phyloP scores from a whole-genome alignment of 2,329 filamentous ascomycete species.

The Celoporthe dispersa region DNA sequence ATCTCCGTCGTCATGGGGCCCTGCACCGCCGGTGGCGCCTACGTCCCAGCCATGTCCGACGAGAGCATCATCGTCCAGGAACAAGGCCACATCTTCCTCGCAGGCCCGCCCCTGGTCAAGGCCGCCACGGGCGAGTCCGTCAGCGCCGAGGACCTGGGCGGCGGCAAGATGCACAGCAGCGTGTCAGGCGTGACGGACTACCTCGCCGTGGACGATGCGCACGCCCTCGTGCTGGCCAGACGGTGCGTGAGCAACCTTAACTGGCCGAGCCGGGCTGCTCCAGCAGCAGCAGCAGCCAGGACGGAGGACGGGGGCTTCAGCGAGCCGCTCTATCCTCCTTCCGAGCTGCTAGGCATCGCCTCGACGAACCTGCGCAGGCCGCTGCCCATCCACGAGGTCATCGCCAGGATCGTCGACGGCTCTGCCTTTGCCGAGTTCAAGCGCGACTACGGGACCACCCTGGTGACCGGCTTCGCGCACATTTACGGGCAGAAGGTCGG shows the following conservation, averaged over 20 bases:
- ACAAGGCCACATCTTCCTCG: constrained; percentile 97
- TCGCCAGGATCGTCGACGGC: constrained; percentile 23
- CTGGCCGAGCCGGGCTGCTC: constrained; percentile 63
- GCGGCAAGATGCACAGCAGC: constrained; percentile 85
- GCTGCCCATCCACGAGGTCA: constrained; percentile 62
- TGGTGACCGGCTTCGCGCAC: constrained; percentile 88
- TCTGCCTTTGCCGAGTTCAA: constrained; percentile 92
- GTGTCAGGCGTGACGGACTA: constrained; percentile 95
- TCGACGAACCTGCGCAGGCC: constrained; percentile 87
- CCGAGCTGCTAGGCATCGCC: constrained; percentile 85
- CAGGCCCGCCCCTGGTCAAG: constrained; percentile 91
- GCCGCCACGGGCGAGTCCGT: constrained; percentile 94
- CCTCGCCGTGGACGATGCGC: constrained; percentile 89
- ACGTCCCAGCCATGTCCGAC: constrained; percentile 96
- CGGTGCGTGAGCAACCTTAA: constrained; percentile 88
- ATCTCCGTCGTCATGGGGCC: constrained; percentile 96
- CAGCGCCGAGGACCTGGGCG: constrained; percentile 86
- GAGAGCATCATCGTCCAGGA: constrained; percentile 96
- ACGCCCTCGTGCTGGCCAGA: constrained; percentile 84
- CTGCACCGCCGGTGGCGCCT: constrained; percentile 93
- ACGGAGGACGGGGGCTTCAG: constrained; percentile 42
- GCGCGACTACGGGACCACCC: constrained; percentile 82
- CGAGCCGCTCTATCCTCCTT: constrained; percentile 77
- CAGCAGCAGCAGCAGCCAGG: constrained; percentile 46
- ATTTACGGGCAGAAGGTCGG: constrained; percentile 92